phyloP scores from a whole-genome alignment of 1,139 yeast species.

The Kodamaea arcana region DNA sequence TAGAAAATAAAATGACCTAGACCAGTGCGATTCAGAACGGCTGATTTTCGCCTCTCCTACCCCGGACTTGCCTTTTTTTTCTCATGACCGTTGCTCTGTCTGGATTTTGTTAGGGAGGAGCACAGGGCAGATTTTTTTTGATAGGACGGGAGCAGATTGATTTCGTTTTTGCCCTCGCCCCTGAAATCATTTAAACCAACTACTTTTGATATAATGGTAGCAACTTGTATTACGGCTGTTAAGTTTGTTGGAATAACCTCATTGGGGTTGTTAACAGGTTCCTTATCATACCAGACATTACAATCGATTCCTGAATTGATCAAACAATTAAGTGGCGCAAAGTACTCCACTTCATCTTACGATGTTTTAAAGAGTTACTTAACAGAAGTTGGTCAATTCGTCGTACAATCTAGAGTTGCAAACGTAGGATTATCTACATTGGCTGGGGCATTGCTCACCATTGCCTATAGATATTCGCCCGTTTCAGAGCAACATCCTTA shows the following conservation, averaged over 20 bases:
- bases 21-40: too few species aligned
- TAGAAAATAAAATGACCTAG: too few species aligned
- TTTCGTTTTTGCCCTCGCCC: constrained; percentile 2
- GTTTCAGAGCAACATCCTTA: constrained; percentile 51
- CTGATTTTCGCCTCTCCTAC: too few species aligned
- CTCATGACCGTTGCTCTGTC: too few species aligned
- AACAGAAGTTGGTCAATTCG: constrained; percentile 6
- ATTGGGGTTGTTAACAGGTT: constrained; percentile 46
- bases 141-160: background rate
- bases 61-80: too few species aligned
- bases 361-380: constrained; percentile 7
- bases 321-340: constrained; percentile 19
- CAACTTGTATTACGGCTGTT: constrained; percentile 47
- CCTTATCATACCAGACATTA: constrained; percentile 36
- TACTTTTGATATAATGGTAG: constrained; percentile 18
- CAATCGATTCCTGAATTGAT: constrained; percentile 34
- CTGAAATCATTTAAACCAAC: constrained; percentile 1
- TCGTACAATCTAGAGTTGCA: constrained; percentile 21
- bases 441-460: constrained; percentile 35
- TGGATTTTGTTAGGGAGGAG: background rate
- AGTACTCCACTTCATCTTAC: constrained; percentile 2
- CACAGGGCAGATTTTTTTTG: background rate
- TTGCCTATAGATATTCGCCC: constrained; percentile 42
- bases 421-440: constrained; percentile 33
- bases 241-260: constrained; percentile 52